Base-by-base conservation (phyloP, 108 stramenopile genomes). In the Cyclotella baltica region DNA sequence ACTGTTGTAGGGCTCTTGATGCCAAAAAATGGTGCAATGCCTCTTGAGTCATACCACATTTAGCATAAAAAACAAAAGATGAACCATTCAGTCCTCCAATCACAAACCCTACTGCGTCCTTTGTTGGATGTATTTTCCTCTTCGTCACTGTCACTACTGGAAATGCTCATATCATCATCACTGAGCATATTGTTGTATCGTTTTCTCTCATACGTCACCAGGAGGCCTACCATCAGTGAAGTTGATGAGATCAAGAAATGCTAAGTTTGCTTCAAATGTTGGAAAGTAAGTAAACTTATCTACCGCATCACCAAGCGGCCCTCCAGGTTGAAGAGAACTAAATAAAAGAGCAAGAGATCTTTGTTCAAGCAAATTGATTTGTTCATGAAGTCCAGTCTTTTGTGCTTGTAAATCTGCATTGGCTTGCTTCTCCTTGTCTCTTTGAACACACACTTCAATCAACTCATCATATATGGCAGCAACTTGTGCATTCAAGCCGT, bases 161-260 rank as follows among this genome's bases (percentile, higher is more conserved):
- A 43, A 23, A 27, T 30, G 25, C 36, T 47, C 31, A 50, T 52
- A 22, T 37, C 36, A 50, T 34, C 22, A 34, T 33, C 31, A 30
- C 46, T 33, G 9, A 15, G 9, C 15, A 37, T 35, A 69, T 33
- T 4, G 23, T 69, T 69, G 68, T 53, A 69, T 51, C 52, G 20
- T 50, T 52, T 69, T 6, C 68, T 29, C 28, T 28, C 47, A 11
- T 13, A 11, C 68, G 27, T 69, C 50, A 27, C 68, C 68, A 15
- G 6, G 30, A 18, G 4, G 10, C 5, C 68, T 28, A 48, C 28
- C 50, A 13, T 69, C 68, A 27, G 68, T 69, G 50, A 29, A 69
- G 50, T 69, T 69, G 25, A 69, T 51, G 25, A 69, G 28, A 34
- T 69, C 50, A 8, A 69, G n/a, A 20, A 69, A 69, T 30, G 47